phyloP scores from a whole-genome alignment of 345 rosid genomes.

The Linum trigynum region DNA sequence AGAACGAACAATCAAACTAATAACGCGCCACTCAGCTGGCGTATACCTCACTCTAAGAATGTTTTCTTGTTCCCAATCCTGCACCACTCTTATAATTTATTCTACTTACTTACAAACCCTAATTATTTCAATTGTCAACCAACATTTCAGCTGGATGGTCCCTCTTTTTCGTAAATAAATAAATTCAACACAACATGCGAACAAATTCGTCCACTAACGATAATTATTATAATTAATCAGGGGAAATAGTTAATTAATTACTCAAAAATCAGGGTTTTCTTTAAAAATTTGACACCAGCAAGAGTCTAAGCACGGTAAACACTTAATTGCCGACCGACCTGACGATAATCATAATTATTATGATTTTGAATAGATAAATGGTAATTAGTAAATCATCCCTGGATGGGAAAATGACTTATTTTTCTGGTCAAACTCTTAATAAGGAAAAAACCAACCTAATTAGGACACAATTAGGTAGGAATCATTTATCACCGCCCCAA shows the following conservation, averaged over 20 bases:
- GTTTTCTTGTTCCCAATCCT: conserved; percentile 10
- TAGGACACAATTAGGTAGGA: not conserved
- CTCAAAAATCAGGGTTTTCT: no score
- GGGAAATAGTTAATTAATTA: no score
- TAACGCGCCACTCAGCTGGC: not conserved
- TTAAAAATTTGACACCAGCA: no score
- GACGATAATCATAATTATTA: no score
- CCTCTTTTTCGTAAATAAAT: not conserved
- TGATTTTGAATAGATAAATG: no score
- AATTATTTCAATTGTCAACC: not conserved
- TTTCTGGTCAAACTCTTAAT: not conserved
- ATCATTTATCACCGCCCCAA: not conserved
- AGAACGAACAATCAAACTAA: no score
- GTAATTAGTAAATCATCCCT: not conserved
- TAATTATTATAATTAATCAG: no score
- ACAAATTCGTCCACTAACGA: not conserved
- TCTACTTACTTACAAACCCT: no score
- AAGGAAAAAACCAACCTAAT: not conserved
- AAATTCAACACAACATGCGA: not conserved
- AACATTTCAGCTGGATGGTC: not conserved
- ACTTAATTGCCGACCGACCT: no score
- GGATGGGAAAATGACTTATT: not conserved
- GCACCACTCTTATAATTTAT: no score
- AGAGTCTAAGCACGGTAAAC: no score
- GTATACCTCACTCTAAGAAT: conserved; percentile 29